These are phyloP conservation scores for Dictyostelium capitatum DNA, from an alignment of 78 protist genomes.

Conservation along the genomic window DNA sequence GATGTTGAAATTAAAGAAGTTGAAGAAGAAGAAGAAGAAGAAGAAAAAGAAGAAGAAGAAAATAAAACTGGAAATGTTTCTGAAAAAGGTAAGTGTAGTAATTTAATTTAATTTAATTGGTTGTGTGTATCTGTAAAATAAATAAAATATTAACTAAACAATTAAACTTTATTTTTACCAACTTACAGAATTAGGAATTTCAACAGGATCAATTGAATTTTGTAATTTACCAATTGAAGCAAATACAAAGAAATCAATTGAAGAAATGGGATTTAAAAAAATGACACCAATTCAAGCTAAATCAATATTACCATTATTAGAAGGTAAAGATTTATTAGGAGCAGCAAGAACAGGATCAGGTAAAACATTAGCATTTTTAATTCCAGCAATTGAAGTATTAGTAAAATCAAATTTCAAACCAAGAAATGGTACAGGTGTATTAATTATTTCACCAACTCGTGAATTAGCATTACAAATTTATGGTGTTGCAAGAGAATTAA, in stretches of 20 bases:
- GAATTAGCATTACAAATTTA: slow-evolving; percentile 97
- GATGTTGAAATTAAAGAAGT: neutral
- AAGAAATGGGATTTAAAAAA: slow-evolving; percentile 88
- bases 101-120: too few relatives aligned
- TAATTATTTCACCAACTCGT: slow-evolving; percentile 93
- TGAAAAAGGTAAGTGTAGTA: slow-evolving; percentile 21
- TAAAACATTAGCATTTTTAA: slow-evolving; percentile 97
- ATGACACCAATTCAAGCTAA: slow-evolving; percentile 96
- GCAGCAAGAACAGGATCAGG: slow-evolving; percentile 98
- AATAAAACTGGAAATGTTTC: slow-evolving; percentile 4
- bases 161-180: too few relatives aligned
- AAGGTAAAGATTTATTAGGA: slow-evolving; percentile 96
- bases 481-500: slow-evolving; percentile 89
- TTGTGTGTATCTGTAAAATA: too few relatives aligned
- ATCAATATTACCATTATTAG: slow-evolving; percentile 93
- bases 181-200: slow-evolving; percentile 52
- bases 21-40: neutral
- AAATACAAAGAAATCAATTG: slow-evolving; percentile 83
- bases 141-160: neutral
- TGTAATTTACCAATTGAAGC: slow-evolving; percentile 73
- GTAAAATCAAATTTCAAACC: slow-evolving; percentile 84
- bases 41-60: neutral
- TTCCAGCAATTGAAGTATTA: slow-evolving; percentile 97
- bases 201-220: slow-evolving; percentile 58
- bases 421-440: slow-evolving; percentile 92